Evolutionary conservation across 805 yeast genomes (phyloP), one percentile per base, ranked within the genome.

Genomic region (Myxozyma vanderwaltii): DNA sequence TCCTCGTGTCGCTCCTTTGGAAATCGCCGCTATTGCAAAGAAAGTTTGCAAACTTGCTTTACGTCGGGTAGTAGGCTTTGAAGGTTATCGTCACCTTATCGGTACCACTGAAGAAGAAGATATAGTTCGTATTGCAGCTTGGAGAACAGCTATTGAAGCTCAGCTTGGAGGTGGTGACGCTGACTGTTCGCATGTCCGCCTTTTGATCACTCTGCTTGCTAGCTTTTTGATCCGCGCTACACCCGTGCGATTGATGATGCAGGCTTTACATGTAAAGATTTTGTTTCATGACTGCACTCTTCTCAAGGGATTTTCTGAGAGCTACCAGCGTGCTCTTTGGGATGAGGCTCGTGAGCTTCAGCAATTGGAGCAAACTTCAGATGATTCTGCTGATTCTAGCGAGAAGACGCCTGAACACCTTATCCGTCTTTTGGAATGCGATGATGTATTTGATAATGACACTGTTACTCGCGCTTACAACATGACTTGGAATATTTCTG

Each of bases 141-240:
- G 63, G 67, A 52, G 58, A 41, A 64, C 59, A 19, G 74, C 76
- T 4, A 66, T 71, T 39, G 76, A 74, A 56, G 68, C 75, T 7
- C 76, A 74, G 60, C 69, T 74, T n/a, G 66, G 71, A 43, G 76
- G 76, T 23, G 77, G 76, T 15, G 77, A 74, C 56, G 41, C 58
- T n/a, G 57, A 65, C 15, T 59, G 67, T 60, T 56, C 68, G 17
- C 58, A 61, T 23, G 45, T 54, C 8, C 58, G 74, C 19, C 58
- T 74, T 29, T 49, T 70, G 17, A 58, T 65, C 46, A 69, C 72
- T 19, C 67, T 72, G 40, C 58, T 71, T 36, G 66, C 67, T 44
- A 59, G 70, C 44, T 65, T 68, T 40, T 45, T 65, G 41, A 61
- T 66, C 10, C 68, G 67, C 31, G 65, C 69, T 2, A 62, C 67